Base-by-base conservation (phyloP, 495 filamentous ascomycete genomes). In the Penicillium macrosclerotiorum region DNA sequence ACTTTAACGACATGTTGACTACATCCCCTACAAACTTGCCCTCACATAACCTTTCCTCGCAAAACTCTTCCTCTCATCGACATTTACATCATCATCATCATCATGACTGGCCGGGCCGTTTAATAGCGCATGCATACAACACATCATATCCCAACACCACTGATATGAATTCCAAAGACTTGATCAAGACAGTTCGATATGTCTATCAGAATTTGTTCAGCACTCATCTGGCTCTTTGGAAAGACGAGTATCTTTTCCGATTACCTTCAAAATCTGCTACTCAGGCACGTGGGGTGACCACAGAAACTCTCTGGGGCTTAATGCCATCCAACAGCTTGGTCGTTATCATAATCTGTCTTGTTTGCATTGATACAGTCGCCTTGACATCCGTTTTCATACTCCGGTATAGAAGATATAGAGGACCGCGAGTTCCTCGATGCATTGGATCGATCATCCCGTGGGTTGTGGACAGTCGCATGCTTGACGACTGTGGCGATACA, bases 381-480 rank as follows among this genome's bases (percentile, higher is more conserved):
- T 29, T 64, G 0, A 40, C 54, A 4, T 17, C 22, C 3, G 55
- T 62, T 9, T 64, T 64, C 20, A 23, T 32, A 23, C 12, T 43
- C 1, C 49, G 53, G 12, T 49, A 46, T 26, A 41, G 25, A 6
- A 45, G 45, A 17, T 62, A 51, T 19, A 22, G 47, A n/a, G 62
- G 44, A 2, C 55, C 51, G 0, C 62, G 47, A 0, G 44, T 59
- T 9, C 62, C 62, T 0, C 50, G 41, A 9, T 52, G 58, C 0
- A 42, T 59, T 23, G 62, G 62, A 0, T 50, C 58, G 17, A 17
- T 62, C 2, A 52, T 62, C 3, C 62, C 62, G 1, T 62, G 55
- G 58, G 41, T 64, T 16, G 30, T 42, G 1, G 29, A 52, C 1
- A 61, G 51, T 26, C 44, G 48, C 1, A 52, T 61, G 42, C 35